phyloP scores from a whole-genome alignment of 2,329 filamentous ascomycete species.

The Talaromyces rugulosus region DNA sequence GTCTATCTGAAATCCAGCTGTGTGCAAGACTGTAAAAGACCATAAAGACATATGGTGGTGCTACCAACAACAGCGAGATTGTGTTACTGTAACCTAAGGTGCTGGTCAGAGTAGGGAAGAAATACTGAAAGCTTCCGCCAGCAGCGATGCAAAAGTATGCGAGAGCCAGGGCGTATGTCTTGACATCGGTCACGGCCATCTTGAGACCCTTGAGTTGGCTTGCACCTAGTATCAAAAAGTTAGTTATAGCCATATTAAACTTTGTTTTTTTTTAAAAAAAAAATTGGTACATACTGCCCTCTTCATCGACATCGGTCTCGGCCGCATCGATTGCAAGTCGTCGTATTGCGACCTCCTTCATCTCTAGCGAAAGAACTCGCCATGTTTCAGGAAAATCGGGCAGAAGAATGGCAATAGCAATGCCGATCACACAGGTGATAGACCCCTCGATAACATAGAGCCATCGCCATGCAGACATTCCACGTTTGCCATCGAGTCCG shows the following conservation, averaged over 20 bases:
- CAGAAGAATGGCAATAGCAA: conserved; percentile 29
- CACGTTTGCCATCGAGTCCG: conserved; percentile 32
- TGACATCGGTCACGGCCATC: conserved; percentile 48
- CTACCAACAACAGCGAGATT: conserved; percentile 49
- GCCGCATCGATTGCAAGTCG: conserved; percentile 47
- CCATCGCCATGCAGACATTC: conserved; percentile 37
- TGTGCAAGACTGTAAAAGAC: conserved; percentile 47
- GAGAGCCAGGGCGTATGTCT: conserved; percentile 44
- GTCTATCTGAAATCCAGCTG: conserved; percentile 41
- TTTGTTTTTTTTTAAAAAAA: too few species aligned
- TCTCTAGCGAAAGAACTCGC: conserved; percentile 35
- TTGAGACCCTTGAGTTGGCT: conserved; percentile 49
- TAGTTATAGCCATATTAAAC: too few species aligned
- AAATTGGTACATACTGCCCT: conserved; percentile 34
- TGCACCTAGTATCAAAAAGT: too few species aligned
- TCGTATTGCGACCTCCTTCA: conserved; percentile 41
- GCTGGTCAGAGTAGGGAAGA: conserved; percentile 50
- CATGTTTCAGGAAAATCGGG: conserved; percentile 43
- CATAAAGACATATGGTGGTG: conserved; percentile 53
- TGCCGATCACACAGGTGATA: conserved; percentile 31
- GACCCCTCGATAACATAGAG: conserved; percentile 37
- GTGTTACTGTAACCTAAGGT: conserved; percentile 43
- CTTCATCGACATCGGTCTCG: conserved; percentile 46
- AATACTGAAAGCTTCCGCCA: conserved; percentile 53
- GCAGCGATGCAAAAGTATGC: conserved; percentile 48